Evolutionary conservation across 805 yeast species (phyloP).

Genomic region (Grigorovia transvaalensis): DNA sequence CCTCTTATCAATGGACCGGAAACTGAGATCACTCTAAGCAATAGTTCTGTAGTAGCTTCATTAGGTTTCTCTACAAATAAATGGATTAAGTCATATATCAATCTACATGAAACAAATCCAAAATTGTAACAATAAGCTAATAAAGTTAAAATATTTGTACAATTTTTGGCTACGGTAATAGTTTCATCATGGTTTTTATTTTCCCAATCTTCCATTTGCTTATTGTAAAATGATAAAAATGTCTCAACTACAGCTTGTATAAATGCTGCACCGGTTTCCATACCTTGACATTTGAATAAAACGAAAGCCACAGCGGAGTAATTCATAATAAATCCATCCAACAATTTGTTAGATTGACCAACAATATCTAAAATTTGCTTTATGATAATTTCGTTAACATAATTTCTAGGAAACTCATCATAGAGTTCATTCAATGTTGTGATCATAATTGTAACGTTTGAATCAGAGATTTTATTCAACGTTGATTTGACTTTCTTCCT

Average conservation of each 20-base stretch:
- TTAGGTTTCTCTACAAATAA: slow-evolving; percentile 42
- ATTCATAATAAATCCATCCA: slow-evolving; percentile 69
- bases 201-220: slow-evolving; percentile 6
- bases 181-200: slow-evolving; percentile 7
- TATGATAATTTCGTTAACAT: slow-evolving; percentile 65
- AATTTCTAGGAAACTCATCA: slow-evolving; percentile 59
- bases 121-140: slow-evolving; percentile 69
- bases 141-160: slow-evolving; percentile 60
- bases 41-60: slow-evolving; percentile 67
- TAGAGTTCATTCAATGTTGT: slow-evolving; percentile 58
- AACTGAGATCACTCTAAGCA: slow-evolving; percentile 59
- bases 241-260: slow-evolving; percentile 71
- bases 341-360: slow-evolving; percentile 48
- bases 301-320: slow-evolving; percentile 73
- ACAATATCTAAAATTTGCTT: slow-evolving; percentile 55
- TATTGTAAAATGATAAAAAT: slow-evolving; percentile 37
- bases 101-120: slow-evolving; percentile 60
- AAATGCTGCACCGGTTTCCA: slow-evolving; percentile 81
- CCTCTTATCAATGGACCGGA: slow-evolving; percentile 79
- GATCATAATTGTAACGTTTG: slow-evolving; percentile 63
- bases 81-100: slow-evolving; percentile 68
- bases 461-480: slow-evolving; percentile 80
- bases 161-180: slow-evolving; percentile 31
- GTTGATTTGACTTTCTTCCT: slow-evolving; percentile 67
- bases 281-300: slow-evolving; percentile 67